Base-by-base conservation (phyloP, 2,329 filamentous ascomycete species). In the Colletotrichum agaves region DNA sequence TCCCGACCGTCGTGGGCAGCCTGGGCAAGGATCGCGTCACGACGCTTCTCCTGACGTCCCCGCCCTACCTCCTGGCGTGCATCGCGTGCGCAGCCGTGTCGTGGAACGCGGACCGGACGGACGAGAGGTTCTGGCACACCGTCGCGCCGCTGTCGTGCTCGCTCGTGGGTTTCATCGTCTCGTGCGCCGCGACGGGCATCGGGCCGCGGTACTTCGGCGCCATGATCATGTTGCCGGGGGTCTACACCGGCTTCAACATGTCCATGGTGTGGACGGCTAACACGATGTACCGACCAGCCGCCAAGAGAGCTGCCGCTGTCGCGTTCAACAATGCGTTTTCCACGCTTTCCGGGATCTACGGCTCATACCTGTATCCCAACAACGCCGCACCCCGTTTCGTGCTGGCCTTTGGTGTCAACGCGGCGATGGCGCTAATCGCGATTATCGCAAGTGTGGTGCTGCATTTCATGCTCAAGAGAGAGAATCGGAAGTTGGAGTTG, bases 41-140 rank as follows among this genome's bases (percentile, higher is more conserved):
- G 33, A 83, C 82, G 1, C 75, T 84, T 2, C 79, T 81, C 1
- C 77, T 84, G 5, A 83, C 80, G 4, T 77, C 77, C 35, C 82
- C 82, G 0, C 82, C 82, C 1, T 83, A 82, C 61, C 70, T 81
- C 2, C 72, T 80, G 35, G 81, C 81, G 0, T 80, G 79, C 15
- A 74, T 74, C 15, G 75, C 77, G 6, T 79, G 64, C 15, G 55
- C 55, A 0, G 56, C 12, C 13, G 49, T 63, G 1, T 57, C 71
- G 7, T 71, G 67, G 67, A 56, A 53, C 12, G 62, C 70, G 1
- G 70, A 66, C 21, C 67, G 67, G 1, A 52, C 55, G n/a, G 15
- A 57, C 1, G 69, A 72, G 27, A 35, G 71, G 7, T 70, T 62
- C 35, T 70, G 61, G 61, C 69, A 70, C 7, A 69, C 61, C 15